Conservation (phyloP, 352 stramenopile genomes). For the Elongisporangium undulatum region DNA sequence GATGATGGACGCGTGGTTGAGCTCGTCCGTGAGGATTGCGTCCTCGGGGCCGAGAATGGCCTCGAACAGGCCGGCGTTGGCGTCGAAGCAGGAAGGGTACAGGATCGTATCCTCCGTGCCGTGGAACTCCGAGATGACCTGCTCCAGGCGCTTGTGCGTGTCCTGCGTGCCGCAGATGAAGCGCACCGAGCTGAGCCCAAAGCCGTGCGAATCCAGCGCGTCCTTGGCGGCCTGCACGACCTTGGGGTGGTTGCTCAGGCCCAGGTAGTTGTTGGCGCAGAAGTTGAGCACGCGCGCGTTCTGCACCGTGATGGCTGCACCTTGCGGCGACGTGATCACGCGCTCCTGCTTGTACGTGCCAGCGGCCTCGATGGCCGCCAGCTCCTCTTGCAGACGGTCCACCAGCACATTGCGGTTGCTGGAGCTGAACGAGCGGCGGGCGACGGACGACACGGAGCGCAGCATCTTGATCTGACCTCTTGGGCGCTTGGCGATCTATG, state of each 20-base stretch:
- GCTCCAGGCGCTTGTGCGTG: slow-evolving; percentile 92
- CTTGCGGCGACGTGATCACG: slow-evolving; percentile 88
- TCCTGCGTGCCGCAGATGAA: slow-evolving; percentile 95
- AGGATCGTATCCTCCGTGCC: slow-evolving; percentile 93
- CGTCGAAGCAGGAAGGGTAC: slow-evolving; percentile 93
- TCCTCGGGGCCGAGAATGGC: slow-evolving; percentile 85
- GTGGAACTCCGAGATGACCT: slow-evolving; percentile 90
- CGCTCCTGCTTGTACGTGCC: slow-evolving; percentile 88
- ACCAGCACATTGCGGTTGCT: slow-evolving; percentile 57
- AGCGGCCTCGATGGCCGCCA: slow-evolving; percentile 63
- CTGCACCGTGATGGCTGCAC: slow-evolving; percentile 71
- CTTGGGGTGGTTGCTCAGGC: slow-evolving; percentile 84
- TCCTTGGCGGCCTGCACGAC: slow-evolving; percentile 83
- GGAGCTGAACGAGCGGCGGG: slow-evolving; percentile 25
- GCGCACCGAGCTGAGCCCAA: slow-evolving; percentile 89
- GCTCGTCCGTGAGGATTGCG: slow-evolving; percentile 91
- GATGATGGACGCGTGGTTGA: slow-evolving; percentile 95
- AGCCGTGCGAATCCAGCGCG: slow-evolving; percentile 83
- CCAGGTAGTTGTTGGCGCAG: slow-evolving; percentile 94
- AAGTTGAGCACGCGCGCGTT: slow-evolving; percentile 88
- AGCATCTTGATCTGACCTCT: neutral
- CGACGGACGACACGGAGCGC: slow-evolving; percentile 4
- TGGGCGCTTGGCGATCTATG: neutral
- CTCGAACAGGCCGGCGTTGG: slow-evolving; percentile 93
- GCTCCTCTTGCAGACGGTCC: slow-evolving; percentile 68